Conservation (phyloP, 768 basidiomycete genomes). For the Tricholoma hemisulphureum region DNA sequence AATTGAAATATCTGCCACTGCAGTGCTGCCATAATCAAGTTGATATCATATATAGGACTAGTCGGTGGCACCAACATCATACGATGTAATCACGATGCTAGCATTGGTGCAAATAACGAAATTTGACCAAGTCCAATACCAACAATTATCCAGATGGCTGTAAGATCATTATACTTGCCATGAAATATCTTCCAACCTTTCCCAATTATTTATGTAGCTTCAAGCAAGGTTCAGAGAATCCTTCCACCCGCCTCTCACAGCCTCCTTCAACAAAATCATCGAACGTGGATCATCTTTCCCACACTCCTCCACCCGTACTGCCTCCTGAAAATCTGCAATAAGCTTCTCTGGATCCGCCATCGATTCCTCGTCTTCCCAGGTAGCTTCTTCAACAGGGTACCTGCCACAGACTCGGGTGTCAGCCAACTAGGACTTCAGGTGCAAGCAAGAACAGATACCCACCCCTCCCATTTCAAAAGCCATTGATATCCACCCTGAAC, state of each 20-base stretch:
- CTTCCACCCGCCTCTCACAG: slow-evolving; percentile 29
- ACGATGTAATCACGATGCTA: no score
- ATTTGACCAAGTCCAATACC: not conserved
- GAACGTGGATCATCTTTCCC: slow-evolving; percentile 22
- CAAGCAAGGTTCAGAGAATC: no score
- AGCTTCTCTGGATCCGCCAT: slow-evolving; percentile 29
- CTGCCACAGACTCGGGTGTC: slow-evolving; percentile 17
- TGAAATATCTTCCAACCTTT: not conserved
- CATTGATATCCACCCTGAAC: slow-evolving; percentile 29
- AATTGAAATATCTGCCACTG: no score
- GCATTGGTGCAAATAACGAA: not conserved
- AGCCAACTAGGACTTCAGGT: not conserved
- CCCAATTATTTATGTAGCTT: no score
- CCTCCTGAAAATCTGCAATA: slow-evolving; percentile 29
- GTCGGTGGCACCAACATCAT: no score
- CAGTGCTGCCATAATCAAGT: no score
- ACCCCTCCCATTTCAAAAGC: slow-evolving; percentile 44
- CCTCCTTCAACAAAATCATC: slow-evolving; percentile 31
- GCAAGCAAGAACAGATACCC: slow-evolving; percentile 13
- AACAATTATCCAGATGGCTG: not conserved
- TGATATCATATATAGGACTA: no score
- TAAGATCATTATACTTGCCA: not conserved
- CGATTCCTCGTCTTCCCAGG: slow-evolving; percentile 33
- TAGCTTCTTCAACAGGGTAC: slow-evolving; percentile 32
- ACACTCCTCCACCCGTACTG: slow-evolving; percentile 27